Base-by-base conservation (phyloP, 768 basidiomycete genomes). In the Cytidiella melzeri region DNA sequence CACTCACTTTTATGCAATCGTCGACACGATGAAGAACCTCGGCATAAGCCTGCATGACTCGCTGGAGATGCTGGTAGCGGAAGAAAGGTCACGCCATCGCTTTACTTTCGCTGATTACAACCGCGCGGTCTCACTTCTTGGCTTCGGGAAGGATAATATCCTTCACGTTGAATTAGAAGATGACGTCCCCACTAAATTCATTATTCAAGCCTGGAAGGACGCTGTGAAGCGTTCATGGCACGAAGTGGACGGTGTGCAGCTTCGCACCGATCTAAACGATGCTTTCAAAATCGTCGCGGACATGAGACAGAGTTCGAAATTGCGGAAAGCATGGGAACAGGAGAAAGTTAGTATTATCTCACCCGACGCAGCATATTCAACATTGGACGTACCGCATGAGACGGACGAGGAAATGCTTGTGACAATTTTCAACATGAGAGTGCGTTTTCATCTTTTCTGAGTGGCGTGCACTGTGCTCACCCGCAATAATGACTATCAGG, bases 361-460 rank as follows among this genome's bases (percentile, higher is more conserved):
- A 25, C 80, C 83, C 5, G 77, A 79, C 44, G 73, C 75, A 54
- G 91, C 91, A 30, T 91, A 87, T 62, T 69, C 75, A 46, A 78
- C 81, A 19, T 69, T 92, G 26, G 87, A 85, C 55, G 73, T 85
- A 23, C 80, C 84, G 5, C 67, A 70, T 47, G 83, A 83, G n/a
- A 75, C 82, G 9, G 86, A 87, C 38, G 90, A 93, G 40, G 66
- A 72, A n/a, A 85, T 88, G 78, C 62, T 93, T 25, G 72, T 88
- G 55, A 84, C 81, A 4, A 75, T 91, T 7, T 91, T 74, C 61
- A 62, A 69, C 39, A 74, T 92, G 74, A 69, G 89, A 69, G 89
- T 88, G 57, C 10, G 72, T 59, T 71, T 67, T 47, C 13, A 41
- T 45, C 7, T 34, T 7, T 45, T 44, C 20, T 48, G 4, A 47